A percentile compares a stretch with the other conserved stretches of the same genome.
phyloP scores from a whole-genome alignment of 2,329 filamentous ascomycete species.

The Fusarium palustre region DNA sequence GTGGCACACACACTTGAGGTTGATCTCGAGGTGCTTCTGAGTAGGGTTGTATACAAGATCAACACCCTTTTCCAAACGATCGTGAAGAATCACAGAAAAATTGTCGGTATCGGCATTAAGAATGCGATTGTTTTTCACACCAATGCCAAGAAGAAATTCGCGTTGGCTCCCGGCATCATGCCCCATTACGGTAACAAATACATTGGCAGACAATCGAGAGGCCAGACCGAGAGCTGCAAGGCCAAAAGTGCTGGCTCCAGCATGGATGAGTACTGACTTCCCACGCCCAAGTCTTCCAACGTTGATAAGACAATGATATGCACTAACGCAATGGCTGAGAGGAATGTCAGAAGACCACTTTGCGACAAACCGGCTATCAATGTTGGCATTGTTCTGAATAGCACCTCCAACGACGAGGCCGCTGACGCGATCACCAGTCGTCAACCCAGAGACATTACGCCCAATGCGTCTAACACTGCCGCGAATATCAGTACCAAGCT shows the following conservation, averaged over 20 bases:
- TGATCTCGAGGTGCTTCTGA: conserved; percentile 49
- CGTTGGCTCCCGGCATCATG: conserved; percentile 51
- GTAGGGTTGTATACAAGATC: conserved; percentile 62
- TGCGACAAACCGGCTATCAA: conserved; percentile 55
- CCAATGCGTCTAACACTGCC: conserved; percentile 55
- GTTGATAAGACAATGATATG: conserved; percentile 56
- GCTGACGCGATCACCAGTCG: conserved; percentile 56
- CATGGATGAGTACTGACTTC: conserved; percentile 57
- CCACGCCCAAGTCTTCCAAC: conserved; percentile 47
- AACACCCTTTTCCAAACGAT: conserved; percentile 51
- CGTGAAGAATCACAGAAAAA: conserved; percentile 51
- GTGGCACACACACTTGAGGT: conserved; percentile 52
- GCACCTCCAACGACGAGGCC: conserved; percentile 53
- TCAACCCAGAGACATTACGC: conserved; percentile 47
- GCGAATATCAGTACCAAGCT: conserved; percentile 56
- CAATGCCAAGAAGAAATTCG: conserved; percentile 50
- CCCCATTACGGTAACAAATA: conserved; percentile 58
- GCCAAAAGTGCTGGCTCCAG: conserved; percentile 58
- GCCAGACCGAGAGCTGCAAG: conserved; percentile 59
- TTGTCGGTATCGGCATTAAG: conserved; percentile 52
- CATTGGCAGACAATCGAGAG: conserved; percentile 51
- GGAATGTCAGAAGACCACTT: conserved; percentile 45
- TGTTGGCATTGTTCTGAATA: conserved; percentile 51
- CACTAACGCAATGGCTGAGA: conserved; percentile 56
- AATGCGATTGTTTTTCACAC: conserved; percentile 54